Base-by-base conservation (phyloP, 257 asterid species). In the Jaltomata sinuosa region DNA sequence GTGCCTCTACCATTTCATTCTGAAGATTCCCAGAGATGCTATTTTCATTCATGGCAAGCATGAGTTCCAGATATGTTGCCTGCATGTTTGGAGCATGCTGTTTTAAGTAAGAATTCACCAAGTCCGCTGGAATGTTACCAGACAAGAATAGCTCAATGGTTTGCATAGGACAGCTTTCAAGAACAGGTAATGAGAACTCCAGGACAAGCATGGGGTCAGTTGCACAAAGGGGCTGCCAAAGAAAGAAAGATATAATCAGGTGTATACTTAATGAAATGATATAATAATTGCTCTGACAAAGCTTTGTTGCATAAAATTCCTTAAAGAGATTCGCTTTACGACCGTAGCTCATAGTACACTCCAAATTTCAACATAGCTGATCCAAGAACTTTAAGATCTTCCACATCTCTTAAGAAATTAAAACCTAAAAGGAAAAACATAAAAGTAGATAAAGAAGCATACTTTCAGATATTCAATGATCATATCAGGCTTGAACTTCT, bases 1-100 rank as follows among this genome's bases (percentile, higher is more conserved):
- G 86, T 67, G 85, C 36, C 79, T 36, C 87, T 91, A 97, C 98
- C 99, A 97, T 97, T 95, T 95, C 99, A 89, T 93, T 97, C 93
- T 97, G 99, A 87, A 97, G 99, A 91, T 93, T 91, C 84, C 97
- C 97, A 0, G 99, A 89, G 87, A 95, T 90, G 89, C 94, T 89
- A 79, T 87, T 91, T 88, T 93, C 97, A 76, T 97, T 93, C 99
- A 95, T 95, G 62, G 96, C 93, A 87, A 95, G 92, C 98, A 95
- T 97, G 84, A 94, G 95, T 88, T 97, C 99, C 93, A 97, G 91
- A 91, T 97, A 97, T 57, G 94, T 94, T 64, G 97, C 93, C 92
- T 95, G 99, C 99, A 95, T 88, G 84, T 88, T 92, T 53, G 99
- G 97, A 87, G 99, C 98, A 89, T 97, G 96, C 91, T 97, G 94